Percentiles rank a stretch among this genome's conserved stretches.
These are phyloP conservation scores for Cucumis cinereus DNA, from an alignment of 306 rosid genomes.

Conservation along the genomic window DNA sequence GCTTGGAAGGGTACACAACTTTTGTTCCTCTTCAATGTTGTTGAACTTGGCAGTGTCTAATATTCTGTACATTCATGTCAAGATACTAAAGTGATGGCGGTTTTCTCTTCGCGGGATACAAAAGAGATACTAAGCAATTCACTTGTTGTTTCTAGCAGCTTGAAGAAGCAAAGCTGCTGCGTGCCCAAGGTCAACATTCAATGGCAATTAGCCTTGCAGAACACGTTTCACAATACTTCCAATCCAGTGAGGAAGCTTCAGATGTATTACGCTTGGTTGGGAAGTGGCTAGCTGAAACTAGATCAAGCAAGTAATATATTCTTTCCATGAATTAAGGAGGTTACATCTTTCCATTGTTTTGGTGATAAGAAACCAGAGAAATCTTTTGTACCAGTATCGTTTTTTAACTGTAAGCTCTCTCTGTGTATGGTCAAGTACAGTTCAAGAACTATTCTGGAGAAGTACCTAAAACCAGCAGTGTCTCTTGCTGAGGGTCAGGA, in stretches of 20 bases:
- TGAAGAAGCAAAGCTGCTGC: conserved; percentile 95
- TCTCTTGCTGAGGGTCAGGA: conserved; percentile 60
- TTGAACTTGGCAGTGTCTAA: background rate
- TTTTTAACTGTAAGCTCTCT: background rate
- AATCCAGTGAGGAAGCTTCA: conserved; percentile 56
- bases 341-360: conserved; percentile 1
- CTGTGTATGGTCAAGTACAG: conserved; percentile 30
- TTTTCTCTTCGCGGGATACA: background rate
- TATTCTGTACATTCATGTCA: background rate
- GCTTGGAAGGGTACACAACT: conserved; percentile 66
- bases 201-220: conserved; percentile 87
- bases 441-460: conserved; percentile 91
- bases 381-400: background rate
- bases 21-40: background rate
- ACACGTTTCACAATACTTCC: conserved; percentile 40
- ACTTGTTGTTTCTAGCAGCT: conserved; percentile 40
- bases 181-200: conserved; percentile 80
- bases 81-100: background rate
- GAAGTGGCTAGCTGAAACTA: conserved; percentile 96
- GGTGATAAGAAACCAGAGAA: background rate
- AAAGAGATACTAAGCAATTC: background rate
- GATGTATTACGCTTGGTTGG: conserved; percentile 81
- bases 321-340: conserved; percentile 4
- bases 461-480: conserved; percentile 80
- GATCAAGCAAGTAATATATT: conserved; percentile 79